Conservation (phyloP, 768 basidiomycete species). For the Pilatotrama ljubarskyi region DNA sequence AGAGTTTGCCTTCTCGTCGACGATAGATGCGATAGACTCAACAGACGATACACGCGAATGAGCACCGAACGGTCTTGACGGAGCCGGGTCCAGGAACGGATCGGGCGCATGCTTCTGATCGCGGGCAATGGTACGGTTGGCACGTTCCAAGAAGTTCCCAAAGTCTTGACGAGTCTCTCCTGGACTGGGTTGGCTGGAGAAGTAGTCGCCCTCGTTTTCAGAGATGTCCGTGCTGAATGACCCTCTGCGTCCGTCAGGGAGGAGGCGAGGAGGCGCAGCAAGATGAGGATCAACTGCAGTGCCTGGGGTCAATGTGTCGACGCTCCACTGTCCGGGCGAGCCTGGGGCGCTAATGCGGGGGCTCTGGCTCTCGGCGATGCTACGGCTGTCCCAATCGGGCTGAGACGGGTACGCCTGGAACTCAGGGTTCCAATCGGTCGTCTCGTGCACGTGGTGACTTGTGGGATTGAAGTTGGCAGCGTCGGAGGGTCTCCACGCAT, state of each 20-base stretch:
- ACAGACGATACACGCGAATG: slow-evolving; percentile 82
- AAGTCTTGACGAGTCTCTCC: slow-evolving; percentile 45
- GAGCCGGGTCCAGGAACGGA: slow-evolving; percentile 79
- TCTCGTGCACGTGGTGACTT: slow-evolving; percentile 54
- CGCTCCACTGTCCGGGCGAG: slow-evolving; percentile 68
- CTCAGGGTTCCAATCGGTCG: slow-evolving; percentile 81
- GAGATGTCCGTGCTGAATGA: slow-evolving; percentile 48
- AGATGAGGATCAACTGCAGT: slow-evolving; percentile 39
- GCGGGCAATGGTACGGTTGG: slow-evolving; percentile 79
- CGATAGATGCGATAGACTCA: slow-evolving; percentile 90
- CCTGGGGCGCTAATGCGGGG: slow-evolving; percentile 28
- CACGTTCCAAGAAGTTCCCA: slow-evolving; percentile 80
- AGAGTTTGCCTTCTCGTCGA: slow-evolving; percentile 88
- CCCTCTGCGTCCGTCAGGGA: slow-evolving; percentile 29
- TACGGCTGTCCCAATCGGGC: slow-evolving; percentile 77
- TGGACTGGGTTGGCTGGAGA: slow-evolving; percentile 38
- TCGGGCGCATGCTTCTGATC: slow-evolving; percentile 79
- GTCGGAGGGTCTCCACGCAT: slow-evolving; percentile 80
- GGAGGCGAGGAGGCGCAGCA: slow-evolving; percentile 38
- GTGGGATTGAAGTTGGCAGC: slow-evolving; percentile 37
- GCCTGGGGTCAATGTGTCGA: slow-evolving; percentile 51
- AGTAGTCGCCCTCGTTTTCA: slow-evolving; percentile 63
- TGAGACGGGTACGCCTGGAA: slow-evolving; percentile 62
- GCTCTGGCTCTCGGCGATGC: slow-evolving; percentile 44
- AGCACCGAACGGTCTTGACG: slow-evolving; percentile 72